Evolutionary conservation across 2,329 filamentous ascomycete genomes (phyloP), one percentile per base, ranked within the genome.

Genomic region (Seiridium cupressi): DNA sequence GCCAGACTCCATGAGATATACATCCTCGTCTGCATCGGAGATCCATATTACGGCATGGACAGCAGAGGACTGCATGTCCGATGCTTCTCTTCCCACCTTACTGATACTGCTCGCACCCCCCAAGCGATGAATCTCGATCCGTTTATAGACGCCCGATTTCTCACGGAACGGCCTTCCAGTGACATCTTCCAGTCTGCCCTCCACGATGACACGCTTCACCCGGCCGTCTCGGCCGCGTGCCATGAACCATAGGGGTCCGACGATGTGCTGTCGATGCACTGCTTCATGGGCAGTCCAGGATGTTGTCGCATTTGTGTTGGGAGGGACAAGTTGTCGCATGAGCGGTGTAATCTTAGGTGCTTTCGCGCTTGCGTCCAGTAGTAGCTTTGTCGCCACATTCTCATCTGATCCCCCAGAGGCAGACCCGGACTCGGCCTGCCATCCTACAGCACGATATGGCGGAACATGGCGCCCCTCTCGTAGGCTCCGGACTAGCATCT

Each of bases 291-390:
- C 35, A 1, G 13, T 26, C 48, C 53, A 38, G 38, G 13, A 4
- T 18, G 7, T 13, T 8, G 40, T 11, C 10, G 10, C 13, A 18
- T 5, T 8, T 38, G 26, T 18, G 3, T 26, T 18, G n/a, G 11
- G 31, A 13, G 26, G 42, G 2, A 4, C 34, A 6, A 96, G 74
- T 61, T 86, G 82, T 2, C 79, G 77, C 66, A 94, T 86, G 5
- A 80, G 74, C 59, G 88, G 84, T 1, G 76, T 84, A 61, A 97
- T 85, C 70, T 97, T 97, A 1, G 86, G 84, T 1, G 94, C 94
- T 68, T 89, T 83, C 8, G 0, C 40, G 10, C 11, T 31, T 7
- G 42, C 32, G n/a, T 64, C 57, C 8, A 9, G 34, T 58, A 60
- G 2, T 73, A 66, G 34, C 32, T 18, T 11, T 18, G 26, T 26